These are phyloP conservation scores for Gaeumannomyces sp. DNA, from an alignment of 2,329 filamentous ascomycete species.

Conservation along the genomic window DNA sequence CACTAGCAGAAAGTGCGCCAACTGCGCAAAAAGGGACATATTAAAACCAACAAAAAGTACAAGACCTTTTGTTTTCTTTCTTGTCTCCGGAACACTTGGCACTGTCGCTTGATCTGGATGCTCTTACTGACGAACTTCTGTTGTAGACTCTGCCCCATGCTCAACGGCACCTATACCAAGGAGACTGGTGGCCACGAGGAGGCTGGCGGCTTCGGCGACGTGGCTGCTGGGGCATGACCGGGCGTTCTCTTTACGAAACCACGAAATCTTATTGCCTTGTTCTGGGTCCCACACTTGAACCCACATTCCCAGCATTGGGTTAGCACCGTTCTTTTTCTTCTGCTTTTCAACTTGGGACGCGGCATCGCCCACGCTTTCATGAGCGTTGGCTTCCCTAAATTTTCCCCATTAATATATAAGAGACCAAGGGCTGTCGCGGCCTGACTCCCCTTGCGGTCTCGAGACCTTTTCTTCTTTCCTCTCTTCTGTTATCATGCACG, in stretches of 20 bases:
- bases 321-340: neutral
- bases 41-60: conserved; percentile 99
- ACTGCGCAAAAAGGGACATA: conserved; percentile 93
- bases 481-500: neutral
- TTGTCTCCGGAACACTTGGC: neutral
- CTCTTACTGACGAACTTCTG: neutral
- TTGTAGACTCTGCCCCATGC: conserved; percentile 70
- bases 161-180: conserved; percentile 68
- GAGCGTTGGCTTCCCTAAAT: neutral
- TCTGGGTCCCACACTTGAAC: neutral
- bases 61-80: conserved; percentile 19
- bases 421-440: too few relatives aligned
- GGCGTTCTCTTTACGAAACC: neutral
- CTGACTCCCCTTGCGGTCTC: neutral
- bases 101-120: neutral
- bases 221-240: neutral
- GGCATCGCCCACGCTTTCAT: neutral
- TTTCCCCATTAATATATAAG: neutral
- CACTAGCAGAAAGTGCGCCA: conserved; percentile 89
- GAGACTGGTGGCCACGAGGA: conserved; percentile 7
- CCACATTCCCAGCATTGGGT: neutral
- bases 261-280: neutral
- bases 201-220: conserved; percentile 8
- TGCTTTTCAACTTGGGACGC: neutral
- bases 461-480: neutral